Evolutionary conservation across 352 stramenopile species (phyloP).

Genomic region (Phytophthora brassicae): DNA sequence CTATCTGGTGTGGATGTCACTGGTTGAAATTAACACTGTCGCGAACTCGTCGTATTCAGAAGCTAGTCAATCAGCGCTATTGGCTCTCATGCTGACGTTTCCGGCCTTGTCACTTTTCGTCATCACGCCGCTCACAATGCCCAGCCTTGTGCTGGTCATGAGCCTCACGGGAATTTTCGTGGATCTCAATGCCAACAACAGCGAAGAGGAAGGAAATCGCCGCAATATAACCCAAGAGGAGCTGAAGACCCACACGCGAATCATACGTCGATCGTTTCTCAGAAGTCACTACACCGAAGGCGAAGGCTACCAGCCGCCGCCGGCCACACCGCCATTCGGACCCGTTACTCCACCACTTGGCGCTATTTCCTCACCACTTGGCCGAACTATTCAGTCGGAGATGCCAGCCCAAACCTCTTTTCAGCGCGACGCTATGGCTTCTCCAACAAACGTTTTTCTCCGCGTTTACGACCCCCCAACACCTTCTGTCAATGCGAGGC

Average conservation of each 20-base stretch:
- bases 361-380: conserved; percentile 11
- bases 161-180: conserved; percentile 87
- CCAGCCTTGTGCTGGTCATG: conserved; percentile 86
- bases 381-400: neutral
- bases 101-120: conserved; percentile 69
- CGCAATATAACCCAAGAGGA: conserved; percentile 40
- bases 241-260: conserved; percentile 69
- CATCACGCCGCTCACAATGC: conserved; percentile 86
- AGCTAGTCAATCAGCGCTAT: conserved; percentile 21
- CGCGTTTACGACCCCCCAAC: conserved; percentile 71
- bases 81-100: conserved; percentile 71
- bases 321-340: conserved; percentile 14
- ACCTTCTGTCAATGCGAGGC: conserved; percentile 15
- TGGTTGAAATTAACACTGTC: conserved; percentile 63
- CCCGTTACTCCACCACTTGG: conserved; percentile 2
- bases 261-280: conserved; percentile 72
- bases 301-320: conserved; percentile 17
- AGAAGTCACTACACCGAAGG: conserved; percentile 62
- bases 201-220: conserved; percentile 20
- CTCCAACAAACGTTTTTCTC: conserved; percentile 61
- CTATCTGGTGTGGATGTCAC: conserved; percentile 85
- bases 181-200: conserved; percentile 59
- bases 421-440: conserved; percentile 23
- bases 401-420: neutral
- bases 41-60: conserved; percentile 14